Evolutionary conservation across 176 grass and related monocot genomes (phyloP).

Genomic region (Luzula sylvatica): DNA sequence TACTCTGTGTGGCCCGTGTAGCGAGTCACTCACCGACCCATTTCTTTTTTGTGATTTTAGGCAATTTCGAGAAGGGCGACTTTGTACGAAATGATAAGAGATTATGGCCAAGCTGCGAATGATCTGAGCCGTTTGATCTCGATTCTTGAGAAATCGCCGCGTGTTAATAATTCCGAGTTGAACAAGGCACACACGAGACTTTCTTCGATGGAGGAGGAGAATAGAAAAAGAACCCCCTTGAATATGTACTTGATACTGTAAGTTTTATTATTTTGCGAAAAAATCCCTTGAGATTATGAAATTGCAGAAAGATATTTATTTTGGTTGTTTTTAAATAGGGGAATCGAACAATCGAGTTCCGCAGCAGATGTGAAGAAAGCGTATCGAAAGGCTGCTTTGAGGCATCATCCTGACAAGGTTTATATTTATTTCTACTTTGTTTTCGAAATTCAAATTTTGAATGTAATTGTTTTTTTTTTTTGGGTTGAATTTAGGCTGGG

Average conservation of each 20-base stretch:
- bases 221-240: slow-evolving; percentile 46
- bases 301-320: neutral
- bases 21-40: too few species aligned
- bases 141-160: slow-evolving; percentile 54
- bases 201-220: slow-evolving; percentile 57
- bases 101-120: slow-evolving; percentile 73
- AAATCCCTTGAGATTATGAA: neutral
- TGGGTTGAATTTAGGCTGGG: slow-evolving; percentile 42
- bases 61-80: slow-evolving; percentile 93
- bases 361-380: slow-evolving; percentile 81
- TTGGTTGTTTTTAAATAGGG: slow-evolving; percentile 27
- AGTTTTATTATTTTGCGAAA: slow-evolving; percentile 25
- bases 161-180: slow-evolving; percentile 49
- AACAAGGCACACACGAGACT: slow-evolving; percentile 46
- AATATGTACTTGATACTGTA: slow-evolving; percentile 97
- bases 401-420: slow-evolving; percentile 94
- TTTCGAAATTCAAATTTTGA: neutral
- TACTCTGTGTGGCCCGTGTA: too few species aligned
- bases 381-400: slow-evolving; percentile 88
- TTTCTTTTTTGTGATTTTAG: slow-evolving; percentile 26
- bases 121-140: slow-evolving; percentile 56
- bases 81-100: slow-evolving; percentile 90
- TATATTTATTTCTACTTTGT: slow-evolving; percentile 1
- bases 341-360: slow-evolving; percentile 65
- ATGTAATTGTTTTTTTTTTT: slow-evolving; percentile 17